Evolutionary conservation across 208 protist genomes (phyloP).

Genomic region (Cochliopodium minus): DNA sequence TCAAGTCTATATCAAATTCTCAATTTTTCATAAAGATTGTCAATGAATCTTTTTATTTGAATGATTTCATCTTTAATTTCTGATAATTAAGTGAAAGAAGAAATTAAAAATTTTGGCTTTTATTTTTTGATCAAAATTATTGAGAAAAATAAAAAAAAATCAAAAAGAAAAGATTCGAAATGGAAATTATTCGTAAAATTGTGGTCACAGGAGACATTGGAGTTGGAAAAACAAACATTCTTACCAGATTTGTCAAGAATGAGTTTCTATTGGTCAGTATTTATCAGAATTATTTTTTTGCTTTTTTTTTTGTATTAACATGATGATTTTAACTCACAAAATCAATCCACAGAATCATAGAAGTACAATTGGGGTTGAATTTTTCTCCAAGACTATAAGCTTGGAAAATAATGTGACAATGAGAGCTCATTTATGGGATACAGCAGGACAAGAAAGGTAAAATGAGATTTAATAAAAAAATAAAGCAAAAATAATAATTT

Average conservation of each 20-base stretch:
- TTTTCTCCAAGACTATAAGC: conserved; percentile 55
- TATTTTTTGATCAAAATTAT: too few species aligned
- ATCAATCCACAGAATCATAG: conserved; percentile 30
- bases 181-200: too few species aligned
- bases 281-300: conserved; percentile 17
- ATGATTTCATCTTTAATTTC: too few species aligned
- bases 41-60: too few species aligned
- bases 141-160: too few species aligned
- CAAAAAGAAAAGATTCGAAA: too few species aligned
- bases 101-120: too few species aligned
- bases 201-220: too few species aligned
- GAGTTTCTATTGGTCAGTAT: conserved; percentile 12
- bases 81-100: too few species aligned
- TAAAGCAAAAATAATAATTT: neutral
- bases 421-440: neutral
- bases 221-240: conserved; percentile 13
- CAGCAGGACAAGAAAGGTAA: neutral
- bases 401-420: neutral
- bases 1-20: too few species aligned
- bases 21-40: too few species aligned
- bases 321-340: neutral
- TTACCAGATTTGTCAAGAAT: too few species aligned
- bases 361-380: conserved; percentile 73
- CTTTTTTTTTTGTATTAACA: conserved; percentile 21
- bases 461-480: neutral